Evolutionary conservation across 78 protist genomes (phyloP).

Genomic region (Salpingoeca rosetta): DNA sequence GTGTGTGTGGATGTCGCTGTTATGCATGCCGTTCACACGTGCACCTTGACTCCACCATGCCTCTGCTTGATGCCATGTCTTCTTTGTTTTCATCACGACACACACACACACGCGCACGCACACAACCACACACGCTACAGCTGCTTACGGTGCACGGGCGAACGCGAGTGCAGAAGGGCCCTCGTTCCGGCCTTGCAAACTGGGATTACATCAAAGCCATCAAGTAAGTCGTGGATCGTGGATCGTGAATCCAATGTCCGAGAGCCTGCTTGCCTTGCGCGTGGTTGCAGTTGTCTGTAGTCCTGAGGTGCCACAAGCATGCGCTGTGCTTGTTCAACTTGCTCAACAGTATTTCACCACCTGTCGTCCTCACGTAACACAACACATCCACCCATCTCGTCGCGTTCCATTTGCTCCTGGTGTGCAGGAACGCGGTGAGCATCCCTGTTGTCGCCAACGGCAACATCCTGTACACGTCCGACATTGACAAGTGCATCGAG

Average conservation of each 20-base stretch:
- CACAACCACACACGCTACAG: too few species aligned
- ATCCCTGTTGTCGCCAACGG: slow-evolving; percentile 78
- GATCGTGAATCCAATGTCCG: too few species aligned
- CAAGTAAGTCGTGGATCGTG: neutral
- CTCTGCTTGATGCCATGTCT: neutral
- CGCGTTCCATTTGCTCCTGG: too few species aligned
- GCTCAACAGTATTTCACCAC: too few species aligned
- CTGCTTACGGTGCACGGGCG: slow-evolving; percentile 61
- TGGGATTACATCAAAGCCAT: slow-evolving; percentile 40
- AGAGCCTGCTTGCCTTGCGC: neutral
- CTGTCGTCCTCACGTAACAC: neutral
- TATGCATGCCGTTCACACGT: neutral
- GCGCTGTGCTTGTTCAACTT: neutral
- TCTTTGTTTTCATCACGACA: too few species aligned
- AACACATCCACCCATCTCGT: neutral
- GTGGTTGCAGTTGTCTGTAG: neutral
- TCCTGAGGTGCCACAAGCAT: neutral
- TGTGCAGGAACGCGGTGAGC: slow-evolving; percentile 3
- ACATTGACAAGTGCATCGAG: slow-evolving; percentile 30
- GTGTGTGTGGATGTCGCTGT: neutral
- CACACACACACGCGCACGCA: too few species aligned
- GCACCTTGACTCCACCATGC: neutral
- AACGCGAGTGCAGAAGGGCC: slow-evolving; percentile 48
- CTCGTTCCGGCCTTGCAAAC: slow-evolving; percentile 46
- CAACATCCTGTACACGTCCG: slow-evolving; percentile 23